Evolutionary conservation across 176 grass and related monocot genomes (phyloP).

Genomic region (Saccharum officinarum): DNA sequence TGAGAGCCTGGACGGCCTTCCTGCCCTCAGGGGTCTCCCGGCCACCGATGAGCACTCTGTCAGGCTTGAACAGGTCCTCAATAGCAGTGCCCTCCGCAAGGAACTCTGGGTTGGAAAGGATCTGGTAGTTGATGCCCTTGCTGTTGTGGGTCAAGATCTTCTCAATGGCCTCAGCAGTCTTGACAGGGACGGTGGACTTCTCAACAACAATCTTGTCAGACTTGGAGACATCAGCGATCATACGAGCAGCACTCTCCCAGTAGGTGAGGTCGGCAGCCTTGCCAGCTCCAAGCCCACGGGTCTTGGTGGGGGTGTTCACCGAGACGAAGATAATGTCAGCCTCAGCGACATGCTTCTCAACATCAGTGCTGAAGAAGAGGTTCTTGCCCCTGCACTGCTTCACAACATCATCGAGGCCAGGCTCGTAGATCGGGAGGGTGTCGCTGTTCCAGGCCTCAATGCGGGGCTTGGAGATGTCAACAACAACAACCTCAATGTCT

Average conservation of each 20-base stretch:
- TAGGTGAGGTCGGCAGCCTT: slow-evolving; percentile 93
- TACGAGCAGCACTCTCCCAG: slow-evolving; percentile 94
- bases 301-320: slow-evolving; percentile 90
- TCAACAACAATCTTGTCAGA: slow-evolving; percentile 95
- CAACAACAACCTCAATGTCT: slow-evolving; percentile 62
- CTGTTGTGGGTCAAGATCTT: slow-evolving; percentile 97
- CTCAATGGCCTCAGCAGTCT: slow-evolving; percentile 91
- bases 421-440: slow-evolving; percentile 81
- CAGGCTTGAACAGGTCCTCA: slow-evolving; percentile 74
- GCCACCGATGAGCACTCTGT: slow-evolving; percentile 84
- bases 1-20: slow-evolving; percentile 79
- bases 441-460: slow-evolving; percentile 97
- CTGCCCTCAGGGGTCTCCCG: slow-evolving; percentile 72
- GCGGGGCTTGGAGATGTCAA: slow-evolving; percentile 71
- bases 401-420: slow-evolving; percentile 79
- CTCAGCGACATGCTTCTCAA: slow-evolving; percentile 80
- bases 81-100: slow-evolving; percentile 86
- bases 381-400: slow-evolving; percentile 81
- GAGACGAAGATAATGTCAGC: slow-evolving; percentile 93
- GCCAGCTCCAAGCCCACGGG: slow-evolving; percentile 87
- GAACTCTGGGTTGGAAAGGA: slow-evolving; percentile 95
- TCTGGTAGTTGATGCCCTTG: slow-evolving; percentile 96
- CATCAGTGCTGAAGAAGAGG: slow-evolving; percentile 87
- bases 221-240: slow-evolving; percentile 90
- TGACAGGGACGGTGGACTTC: slow-evolving; percentile 94